Evolutionary conservation across 208 protist genomes (phyloP).

Genomic region (Wallacemonas sp.): DNA sequence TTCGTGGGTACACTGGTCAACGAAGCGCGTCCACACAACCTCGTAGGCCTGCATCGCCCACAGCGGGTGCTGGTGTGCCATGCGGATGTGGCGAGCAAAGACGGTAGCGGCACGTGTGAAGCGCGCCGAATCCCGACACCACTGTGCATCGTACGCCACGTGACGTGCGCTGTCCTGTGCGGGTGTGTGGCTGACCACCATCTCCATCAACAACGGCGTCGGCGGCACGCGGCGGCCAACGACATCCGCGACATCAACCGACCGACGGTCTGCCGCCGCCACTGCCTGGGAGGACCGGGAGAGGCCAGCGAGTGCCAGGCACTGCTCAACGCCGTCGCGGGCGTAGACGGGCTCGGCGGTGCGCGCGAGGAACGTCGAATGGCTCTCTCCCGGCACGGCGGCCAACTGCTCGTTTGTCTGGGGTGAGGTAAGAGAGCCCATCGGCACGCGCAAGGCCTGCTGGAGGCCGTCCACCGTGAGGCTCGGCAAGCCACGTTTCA

Average conservation of each 20-base stretch:
- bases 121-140: slow-evolving; percentile 23
- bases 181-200: slow-evolving; percentile 38
- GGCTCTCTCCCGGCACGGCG: neutral
- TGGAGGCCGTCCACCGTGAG: slow-evolving; percentile 17
- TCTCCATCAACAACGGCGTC: slow-evolving; percentile 33
- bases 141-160: slow-evolving; percentile 21
- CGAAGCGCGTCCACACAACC: neutral
- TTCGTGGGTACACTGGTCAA: neutral
- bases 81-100: slow-evolving; percentile 33
- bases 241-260: neutral
- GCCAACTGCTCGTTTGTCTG: too few relatives aligned
- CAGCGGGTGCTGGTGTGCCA: slow-evolving; percentile 14
- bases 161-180: slow-evolving; percentile 21
- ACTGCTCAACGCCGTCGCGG: neutral
- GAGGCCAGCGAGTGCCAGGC: neutral
- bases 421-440: neutral
- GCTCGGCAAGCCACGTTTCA: slow-evolving; percentile 25
- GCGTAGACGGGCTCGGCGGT: too few relatives aligned
- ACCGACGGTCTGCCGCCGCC: neutral
- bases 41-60: slow-evolving; percentile 13
- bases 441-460: neutral
- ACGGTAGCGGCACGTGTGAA: slow-evolving; percentile 30
- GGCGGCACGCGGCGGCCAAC: slow-evolving; percentile 19
- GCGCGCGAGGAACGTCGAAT: too few relatives aligned
- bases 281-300: neutral